Base-by-base conservation (phyloP, 148 eudicot genomes). In the Chenopodium berlandieri region DNA sequence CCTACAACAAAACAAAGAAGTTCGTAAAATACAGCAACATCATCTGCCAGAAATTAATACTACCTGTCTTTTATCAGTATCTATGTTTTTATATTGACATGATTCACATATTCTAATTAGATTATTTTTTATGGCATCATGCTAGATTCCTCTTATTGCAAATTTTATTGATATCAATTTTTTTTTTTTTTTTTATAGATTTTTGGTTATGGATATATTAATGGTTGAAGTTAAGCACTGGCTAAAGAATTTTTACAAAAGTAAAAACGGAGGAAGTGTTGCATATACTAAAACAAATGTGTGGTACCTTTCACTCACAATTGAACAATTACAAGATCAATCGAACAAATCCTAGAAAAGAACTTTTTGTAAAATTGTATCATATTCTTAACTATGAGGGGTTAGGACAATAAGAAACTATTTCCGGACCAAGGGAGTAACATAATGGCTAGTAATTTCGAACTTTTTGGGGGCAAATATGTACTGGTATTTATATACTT, bases 1-100 rank as follows among this genome's bases (percentile, higher is more conserved):
- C 91, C 91, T 89, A 31, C 19, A 50, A 37, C 3, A 30, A n/a
- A 44, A 68, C 9, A 23, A 62, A 58, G 23, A 50, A 9, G 27
- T 80, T 31, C 58, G 68, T 72, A 19, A 56, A 56, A 56, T 3
- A 54, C 5, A 62, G 3, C 14, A 9, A 22, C 13, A 20, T 8
- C 13, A 20, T 8, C 14, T 54, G 60, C 3, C 11, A 2, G 11
- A 7, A 48, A 48, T 48, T 48, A 48, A 48, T 48, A 48, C 12
- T 50, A 9, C 54, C 17, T 52, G 14, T 12, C 14, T 52, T 50
- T 50, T 50, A 9, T 50, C 8, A 50, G 13, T 50, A 5, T 9
- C 2, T 2, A 12, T 52, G 12, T 52, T 12, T 52, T 52, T 11
- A 14, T 10, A 2, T 52, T 52, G 8, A 6, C 44, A 37, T 37